Evolutionary conservation across 2,329 filamentous ascomycete genomes (phyloP), one percentile per base, ranked within the genome.

Genomic region (Aschersonia sp.): DNA sequence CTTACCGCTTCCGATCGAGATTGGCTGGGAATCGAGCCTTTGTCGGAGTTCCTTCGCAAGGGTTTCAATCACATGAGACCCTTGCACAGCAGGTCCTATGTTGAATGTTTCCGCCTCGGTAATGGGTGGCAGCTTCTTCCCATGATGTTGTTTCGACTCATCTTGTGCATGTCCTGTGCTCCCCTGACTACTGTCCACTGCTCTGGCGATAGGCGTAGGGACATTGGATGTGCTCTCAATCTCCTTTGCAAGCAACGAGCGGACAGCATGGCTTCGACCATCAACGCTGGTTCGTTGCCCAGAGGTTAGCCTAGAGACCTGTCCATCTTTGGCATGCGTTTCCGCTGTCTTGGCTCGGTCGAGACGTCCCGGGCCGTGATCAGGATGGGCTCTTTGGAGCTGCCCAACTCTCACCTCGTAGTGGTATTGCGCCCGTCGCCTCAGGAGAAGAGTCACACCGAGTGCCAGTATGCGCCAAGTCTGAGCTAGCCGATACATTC

Each of bases 141-240:
- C 63, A 10, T 60, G 57, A 9, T 58, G 54, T 32, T 65, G 57
- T 2, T 55, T 54, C 31, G 57, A 56, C 31, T 59, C 56, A 12
- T 60, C 53, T 6, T 30, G 45, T 4, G 40, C 47, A 6, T 31
- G 29, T 2, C 6, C 6, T 12, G 5, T 12, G 3, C 29, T 43
- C 2, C 51, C 53, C 3, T 60, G 55, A 3, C 61, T 60, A 5
- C 68, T 64, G 20, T 68, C 64, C 1, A 72, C 66, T 3, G 79
- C 75, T 10, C 74, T 66, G 2, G 72, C 78, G 5, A 80, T 59
- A 0, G 79, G 79, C 0, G 78, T 83, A 2, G 77, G 66, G 30
- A 78, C 69, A 51, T 80, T 80, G 1, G 78, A 82, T 5, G 77
- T 80, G 57, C 75, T 82, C 51, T 80, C 78, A 28, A 77, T 68